phyloP scores from a whole-genome alignment of 1,139 yeast species.

The Saccharomyces uvarum region DNA sequence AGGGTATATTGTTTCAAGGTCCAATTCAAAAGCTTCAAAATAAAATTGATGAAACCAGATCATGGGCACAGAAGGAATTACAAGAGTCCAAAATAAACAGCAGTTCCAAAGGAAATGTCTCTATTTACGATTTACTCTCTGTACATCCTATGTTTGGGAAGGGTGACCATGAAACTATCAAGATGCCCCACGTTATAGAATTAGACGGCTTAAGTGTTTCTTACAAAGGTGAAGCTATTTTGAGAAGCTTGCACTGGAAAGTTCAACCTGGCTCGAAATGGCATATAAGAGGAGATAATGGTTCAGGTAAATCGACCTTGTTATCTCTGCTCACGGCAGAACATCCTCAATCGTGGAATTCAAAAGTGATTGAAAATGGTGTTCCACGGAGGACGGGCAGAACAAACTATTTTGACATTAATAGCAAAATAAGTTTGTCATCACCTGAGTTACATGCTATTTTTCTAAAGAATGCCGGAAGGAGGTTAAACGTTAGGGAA shows the following conservation, averaged over 20 bases:
- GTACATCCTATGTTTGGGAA: constrained; percentile 20
- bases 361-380: constrained; percentile 58
- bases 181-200: constrained; percentile 42
- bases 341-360: constrained; percentile 94
- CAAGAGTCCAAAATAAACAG: constrained; percentile 3
- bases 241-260: constrained; percentile 57
- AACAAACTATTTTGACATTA: constrained; percentile 69
- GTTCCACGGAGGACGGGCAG: constrained; percentile 66
- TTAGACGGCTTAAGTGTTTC: constrained; percentile 57
- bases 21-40: constrained; percentile 32
- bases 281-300: constrained; percentile 86
- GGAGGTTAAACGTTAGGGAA: constrained; percentile 43
- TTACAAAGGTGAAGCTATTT: constrained; percentile 55
- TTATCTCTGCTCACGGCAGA: constrained; percentile 82
- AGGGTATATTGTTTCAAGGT: constrained; percentile 50
- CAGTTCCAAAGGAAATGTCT: constrained; percentile 3
- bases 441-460: constrained; percentile 90
- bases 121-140: constrained; percentile 19
- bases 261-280: constrained; percentile 70
- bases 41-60: constrained; percentile 27
- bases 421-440: constrained; percentile 72
- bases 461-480: constrained; percentile 44
- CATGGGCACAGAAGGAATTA: constrained; percentile 19
- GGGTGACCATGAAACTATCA: constrained; percentile 16
- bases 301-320: constrained; percentile 87